Evolutionary conservation across 305 asterid genomes (phyloP).

Genomic region (Fraxinus baroniana): DNA sequence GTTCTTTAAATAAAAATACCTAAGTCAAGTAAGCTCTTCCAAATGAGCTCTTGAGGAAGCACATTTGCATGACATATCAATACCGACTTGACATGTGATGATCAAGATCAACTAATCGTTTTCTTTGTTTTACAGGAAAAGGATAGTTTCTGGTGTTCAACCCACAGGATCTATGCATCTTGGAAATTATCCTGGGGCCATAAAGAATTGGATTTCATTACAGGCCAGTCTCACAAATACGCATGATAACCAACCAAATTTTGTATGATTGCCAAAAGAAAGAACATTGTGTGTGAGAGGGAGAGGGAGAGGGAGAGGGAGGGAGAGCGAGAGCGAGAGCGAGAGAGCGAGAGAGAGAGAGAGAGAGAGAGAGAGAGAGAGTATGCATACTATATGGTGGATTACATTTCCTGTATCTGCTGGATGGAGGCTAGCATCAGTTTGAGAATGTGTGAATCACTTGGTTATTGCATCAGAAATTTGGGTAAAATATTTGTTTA

Average conservation of each 20-base stretch:
- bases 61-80: background rate
- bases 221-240: slow-evolving; percentile 49
- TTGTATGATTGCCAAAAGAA: background rate
- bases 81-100: slow-evolving; percentile 4
- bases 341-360: too few species aligned
- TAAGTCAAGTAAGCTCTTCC: background rate
- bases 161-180: slow-evolving; percentile 96
- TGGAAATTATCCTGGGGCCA: slow-evolving; percentile 93
- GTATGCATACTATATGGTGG: slow-evolving; percentile 13
- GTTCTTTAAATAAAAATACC: background rate
- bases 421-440: background rate
- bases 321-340: background rate
- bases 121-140: slow-evolving; percentile 54
- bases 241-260: background rate
- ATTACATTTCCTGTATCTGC: too few species aligned
- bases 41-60: background rate
- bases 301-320: background rate
- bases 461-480: slow-evolving; percentile 11
- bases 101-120: background rate
- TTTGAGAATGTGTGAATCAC: slow-evolving; percentile 5
- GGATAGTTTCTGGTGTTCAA: slow-evolving; percentile 97
- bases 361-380: background rate
- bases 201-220: slow-evolving; percentile 82
- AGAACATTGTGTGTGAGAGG: background rate
- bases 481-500: background rate